phyloP scores from a whole-genome alignment of 768 basidiomycete species.

The Arthromyces matolae region DNA sequence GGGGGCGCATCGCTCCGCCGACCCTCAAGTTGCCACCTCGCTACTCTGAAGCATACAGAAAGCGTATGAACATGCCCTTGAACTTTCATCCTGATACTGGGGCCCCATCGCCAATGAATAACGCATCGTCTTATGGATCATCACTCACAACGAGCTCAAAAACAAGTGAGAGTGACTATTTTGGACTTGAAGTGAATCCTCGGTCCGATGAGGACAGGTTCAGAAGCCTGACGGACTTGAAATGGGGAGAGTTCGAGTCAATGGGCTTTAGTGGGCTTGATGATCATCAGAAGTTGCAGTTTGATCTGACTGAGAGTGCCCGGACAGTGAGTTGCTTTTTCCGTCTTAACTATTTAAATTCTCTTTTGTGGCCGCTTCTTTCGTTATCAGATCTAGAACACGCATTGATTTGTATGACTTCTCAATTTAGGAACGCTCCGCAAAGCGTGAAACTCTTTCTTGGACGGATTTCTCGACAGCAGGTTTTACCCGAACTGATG shows the following conservation, averaged over 20 bases:
- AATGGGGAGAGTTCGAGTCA: slow-evolving; percentile 90
- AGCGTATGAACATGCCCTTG: slow-evolving; percentile 66
- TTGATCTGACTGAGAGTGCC: slow-evolving; percentile 90
- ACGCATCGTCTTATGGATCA: slow-evolving; percentile 38
- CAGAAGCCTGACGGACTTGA: slow-evolving; percentile 77
- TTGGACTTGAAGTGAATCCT: slow-evolving; percentile 30
- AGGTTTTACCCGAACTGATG: slow-evolving; percentile 80
- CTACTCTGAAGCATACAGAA: slow-evolving; percentile 74
- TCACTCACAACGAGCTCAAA: slow-evolving; percentile 27
- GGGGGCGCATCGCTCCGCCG: slow-evolving; percentile 67
- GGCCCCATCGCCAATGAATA: slow-evolving; percentile 29
- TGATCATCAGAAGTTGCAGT: slow-evolving; percentile 75
- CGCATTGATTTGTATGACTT: too few species aligned
- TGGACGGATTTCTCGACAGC: slow-evolving; percentile 88
- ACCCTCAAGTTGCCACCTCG: slow-evolving; percentile 58
- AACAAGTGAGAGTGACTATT: slow-evolving; percentile 33
- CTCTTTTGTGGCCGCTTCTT: slow-evolving; percentile 2
- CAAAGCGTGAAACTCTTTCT: slow-evolving; percentile 79
- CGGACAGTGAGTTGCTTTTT: slow-evolving; percentile 42
- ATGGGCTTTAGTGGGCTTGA: slow-evolving; percentile 68
- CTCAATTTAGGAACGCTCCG: slow-evolving; percentile 47
- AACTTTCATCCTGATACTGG: slow-evolving; percentile 55
- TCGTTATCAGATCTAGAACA: neutral
- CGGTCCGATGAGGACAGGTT: slow-evolving; percentile 66
- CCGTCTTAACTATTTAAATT: too few species aligned